These are phyloP conservation scores for Abrus precatorius DNA, from an alignment of 306 rosid genomes.

Conservation along the genomic window DNA sequence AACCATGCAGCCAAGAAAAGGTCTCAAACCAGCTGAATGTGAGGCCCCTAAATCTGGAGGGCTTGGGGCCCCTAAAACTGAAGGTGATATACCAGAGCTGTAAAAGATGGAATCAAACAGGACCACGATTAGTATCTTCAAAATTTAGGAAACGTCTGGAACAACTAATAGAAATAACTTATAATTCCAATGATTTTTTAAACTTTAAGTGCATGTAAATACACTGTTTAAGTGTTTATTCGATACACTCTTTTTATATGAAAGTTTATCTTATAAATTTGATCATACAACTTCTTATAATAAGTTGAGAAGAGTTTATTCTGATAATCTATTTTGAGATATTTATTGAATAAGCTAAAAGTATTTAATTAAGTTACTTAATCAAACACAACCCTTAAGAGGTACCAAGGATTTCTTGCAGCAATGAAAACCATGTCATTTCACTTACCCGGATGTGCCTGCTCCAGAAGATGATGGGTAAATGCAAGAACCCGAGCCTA, in stretches of 20 bases:
- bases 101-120: slow-evolving; percentile 41
- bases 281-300: no score
- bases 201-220: no score
- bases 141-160: no score
- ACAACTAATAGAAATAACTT: no score
- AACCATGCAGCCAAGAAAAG: slow-evolving; percentile 61
- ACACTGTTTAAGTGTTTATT: no score
- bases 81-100: slow-evolving; percentile 66
- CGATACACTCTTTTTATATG: no score
- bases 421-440: slow-evolving; percentile 19
- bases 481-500: slow-evolving; percentile 80
- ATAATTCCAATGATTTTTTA: no score
- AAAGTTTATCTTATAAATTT: no score
- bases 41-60: slow-evolving; percentile 63
- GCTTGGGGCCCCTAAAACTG: slow-evolving; percentile 57
- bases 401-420: not conserved
- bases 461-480: slow-evolving; percentile 65
- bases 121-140: slow-evolving; percentile 47
- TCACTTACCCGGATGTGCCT: slow-evolving; percentile 62
- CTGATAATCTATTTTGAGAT: no score
- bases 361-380: no score
- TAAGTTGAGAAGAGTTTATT: no score
- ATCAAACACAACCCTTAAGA: no score
- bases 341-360: not conserved
- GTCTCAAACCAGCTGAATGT: slow-evolving; percentile 55